Conservation (phyloP, 805 yeast species). For the Ogataea degrootiae region DNA sequence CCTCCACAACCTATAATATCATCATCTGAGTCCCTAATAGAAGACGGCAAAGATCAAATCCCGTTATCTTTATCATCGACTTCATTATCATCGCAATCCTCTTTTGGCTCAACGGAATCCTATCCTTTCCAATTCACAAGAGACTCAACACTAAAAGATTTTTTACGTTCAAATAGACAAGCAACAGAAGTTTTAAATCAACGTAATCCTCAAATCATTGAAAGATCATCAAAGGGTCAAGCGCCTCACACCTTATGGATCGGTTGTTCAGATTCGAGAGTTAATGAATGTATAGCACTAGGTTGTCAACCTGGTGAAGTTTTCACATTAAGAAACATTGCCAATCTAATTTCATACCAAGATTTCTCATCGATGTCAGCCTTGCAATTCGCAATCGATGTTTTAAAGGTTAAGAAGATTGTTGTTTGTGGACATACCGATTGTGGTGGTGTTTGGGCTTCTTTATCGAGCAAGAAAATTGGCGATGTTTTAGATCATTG, state of each 20-base stretch:
- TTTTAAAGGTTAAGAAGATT: slow-evolving; percentile 72
- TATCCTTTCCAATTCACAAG: slow-evolving; percentile 42
- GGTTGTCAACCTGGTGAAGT: slow-evolving; percentile 87
- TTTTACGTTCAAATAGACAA: slow-evolving; percentile 40
- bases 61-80: neutral
- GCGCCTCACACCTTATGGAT: slow-evolving; percentile 92
- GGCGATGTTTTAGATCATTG: slow-evolving; percentile 72
- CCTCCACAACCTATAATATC: no score
- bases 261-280: slow-evolving; percentile 91
- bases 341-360: slow-evolving; percentile 65
- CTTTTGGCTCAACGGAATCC: slow-evolving; percentile 5
- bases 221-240: slow-evolving; percentile 73
- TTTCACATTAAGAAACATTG: slow-evolving; percentile 84
- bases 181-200: slow-evolving; percentile 43
- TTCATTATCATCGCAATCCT: slow-evolving; percentile 6
- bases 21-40: neutral
- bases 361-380: slow-evolving; percentile 76
- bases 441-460: slow-evolving; percentile 90
- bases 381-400: slow-evolving; percentile 83
- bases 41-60: neutral
- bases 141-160: slow-evolving; percentile 45
- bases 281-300: slow-evolving; percentile 70
- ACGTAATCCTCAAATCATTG: slow-evolving; percentile 54
- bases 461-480: slow-evolving; percentile 56
- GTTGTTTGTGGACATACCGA: slow-evolving; percentile 92